Conservation (phyloP, 2,329 filamentous ascomycete genomes). For the Teratosphaeria pseudoeucalypti region DNA sequence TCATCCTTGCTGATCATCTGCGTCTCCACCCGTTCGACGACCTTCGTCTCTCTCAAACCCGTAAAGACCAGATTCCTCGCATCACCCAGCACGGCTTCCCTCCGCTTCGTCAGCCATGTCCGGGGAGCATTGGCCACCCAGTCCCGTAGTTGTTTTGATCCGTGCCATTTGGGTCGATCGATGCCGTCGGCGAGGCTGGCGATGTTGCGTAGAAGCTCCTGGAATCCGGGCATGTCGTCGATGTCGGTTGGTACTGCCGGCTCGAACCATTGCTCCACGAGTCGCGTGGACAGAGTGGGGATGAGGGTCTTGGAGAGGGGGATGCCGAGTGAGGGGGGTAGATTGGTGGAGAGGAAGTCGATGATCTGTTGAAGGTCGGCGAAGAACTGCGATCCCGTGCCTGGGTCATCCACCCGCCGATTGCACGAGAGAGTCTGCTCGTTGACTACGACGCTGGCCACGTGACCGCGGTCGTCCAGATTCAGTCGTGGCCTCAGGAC, state of each 20-base stretch:
- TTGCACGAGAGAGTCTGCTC: conserved; percentile 16
- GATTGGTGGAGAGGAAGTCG: conserved; percentile 39
- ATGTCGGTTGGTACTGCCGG: conserved; percentile 66
- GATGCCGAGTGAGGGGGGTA: conserved; percentile 39
- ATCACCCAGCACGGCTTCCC: conserved; percentile 66
- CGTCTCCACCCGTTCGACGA: conserved; percentile 76
- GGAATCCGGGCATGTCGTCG: conserved; percentile 59
- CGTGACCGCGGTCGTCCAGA: conserved; percentile 8
- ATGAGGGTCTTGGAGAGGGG: conserved; percentile 61
- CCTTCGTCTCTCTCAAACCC: conserved; percentile 56
- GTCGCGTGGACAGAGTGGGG: conserved; percentile 53
- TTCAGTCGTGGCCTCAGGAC: conserved; percentile 20
- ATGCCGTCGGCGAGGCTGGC: conserved; percentile 55
- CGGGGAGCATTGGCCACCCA: conserved; percentile 75
- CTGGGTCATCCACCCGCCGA: conserved; percentile 11
- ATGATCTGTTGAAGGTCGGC: conserved; percentile 35
- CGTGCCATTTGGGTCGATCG: conserved; percentile 51
- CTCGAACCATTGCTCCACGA: conserved; percentile 67
- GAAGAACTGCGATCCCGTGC: conserved; percentile 25
- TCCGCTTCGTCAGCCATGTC: conserved; percentile 76
- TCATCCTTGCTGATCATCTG: conserved; percentile 65
- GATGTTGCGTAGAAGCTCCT: conserved; percentile 56
- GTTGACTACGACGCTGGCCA: conserved; percentile 10
- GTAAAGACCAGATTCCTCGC: conserved; percentile 59
- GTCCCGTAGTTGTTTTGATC: conserved; percentile 52